These are phyloP conservation scores for Dothideomycetes sp. DNA, from an alignment of 2,329 filamentous ascomycete species.

Conservation along the genomic window DNA sequence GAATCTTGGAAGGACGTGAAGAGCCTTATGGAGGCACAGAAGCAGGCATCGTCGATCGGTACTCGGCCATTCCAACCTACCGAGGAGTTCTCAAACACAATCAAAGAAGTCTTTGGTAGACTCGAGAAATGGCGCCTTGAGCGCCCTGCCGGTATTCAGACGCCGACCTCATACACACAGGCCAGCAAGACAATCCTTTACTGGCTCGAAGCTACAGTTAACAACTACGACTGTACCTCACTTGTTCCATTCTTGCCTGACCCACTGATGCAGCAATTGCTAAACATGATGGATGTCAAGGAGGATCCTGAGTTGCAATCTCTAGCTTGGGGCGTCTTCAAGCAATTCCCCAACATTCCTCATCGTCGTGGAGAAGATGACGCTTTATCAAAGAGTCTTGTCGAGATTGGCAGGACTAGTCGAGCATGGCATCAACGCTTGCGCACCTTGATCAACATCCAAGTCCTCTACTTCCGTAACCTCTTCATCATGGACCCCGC, in stretches of 20 bases:
- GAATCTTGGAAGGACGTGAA: slow-evolving; percentile 81
- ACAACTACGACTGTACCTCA: slow-evolving; percentile 85
- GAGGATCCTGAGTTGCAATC: slow-evolving; percentile 94
- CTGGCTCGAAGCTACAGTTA: slow-evolving; percentile 87
- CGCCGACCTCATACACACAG: slow-evolving; percentile 86
- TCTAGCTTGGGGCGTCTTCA: slow-evolving; percentile 92
- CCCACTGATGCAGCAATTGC: slow-evolving; percentile 78
- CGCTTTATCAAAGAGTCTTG: slow-evolving; percentile 74
- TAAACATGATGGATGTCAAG: slow-evolving; percentile 99
- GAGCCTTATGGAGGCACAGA: slow-evolving; percentile 68
- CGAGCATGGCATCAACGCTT: slow-evolving; percentile 92
- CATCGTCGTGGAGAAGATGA: slow-evolving; percentile 79
- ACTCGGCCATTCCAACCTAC: slow-evolving; percentile 72
- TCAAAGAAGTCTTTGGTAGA: slow-evolving; percentile 65
- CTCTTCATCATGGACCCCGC: slow-evolving; percentile 72
- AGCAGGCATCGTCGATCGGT: slow-evolving; percentile 69
- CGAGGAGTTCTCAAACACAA: slow-evolving; percentile 61
- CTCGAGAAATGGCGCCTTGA: slow-evolving; percentile 83
- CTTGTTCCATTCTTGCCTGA: slow-evolving; percentile 85
- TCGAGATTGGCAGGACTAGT: slow-evolving; percentile 76
- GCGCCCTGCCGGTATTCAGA: slow-evolving; percentile 78
- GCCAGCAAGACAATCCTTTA: slow-evolving; percentile 92
- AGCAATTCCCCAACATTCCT: slow-evolving; percentile 89
- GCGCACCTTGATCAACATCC: slow-evolving; percentile 93
- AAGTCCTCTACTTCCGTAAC: slow-evolving; percentile 95